Evolutionary conservation across 148 eudicot genomes (phyloP).

Genomic region (Vaccinium corymbosum): DNA sequence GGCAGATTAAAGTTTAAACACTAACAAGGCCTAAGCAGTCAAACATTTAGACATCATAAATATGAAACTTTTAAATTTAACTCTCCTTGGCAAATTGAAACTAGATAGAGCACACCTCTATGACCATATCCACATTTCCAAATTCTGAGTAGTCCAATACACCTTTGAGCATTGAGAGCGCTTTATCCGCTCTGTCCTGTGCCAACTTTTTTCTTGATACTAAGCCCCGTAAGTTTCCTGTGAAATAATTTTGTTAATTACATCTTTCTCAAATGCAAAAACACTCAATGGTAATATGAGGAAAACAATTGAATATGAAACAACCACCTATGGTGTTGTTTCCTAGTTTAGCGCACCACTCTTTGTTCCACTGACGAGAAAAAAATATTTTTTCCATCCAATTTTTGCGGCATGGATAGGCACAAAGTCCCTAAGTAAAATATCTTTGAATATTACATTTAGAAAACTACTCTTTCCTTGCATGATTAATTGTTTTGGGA

Average conservation of each 20-base stretch:
- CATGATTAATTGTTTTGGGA: background rate
- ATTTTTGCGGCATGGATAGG: background rate
- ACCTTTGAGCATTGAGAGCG: slow-evolving; percentile 77
- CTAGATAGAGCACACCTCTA: slow-evolving; percentile 54
- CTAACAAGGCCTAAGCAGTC: background rate
- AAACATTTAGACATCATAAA: background rate
- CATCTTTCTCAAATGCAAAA: slow-evolving; percentile 3
- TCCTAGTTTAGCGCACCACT: background rate
- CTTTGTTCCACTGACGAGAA: background rate
- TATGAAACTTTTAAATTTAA: background rate
- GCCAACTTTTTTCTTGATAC: slow-evolving; percentile 69
- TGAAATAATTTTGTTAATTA: slow-evolving; percentile 24
- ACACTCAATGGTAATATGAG: background rate
- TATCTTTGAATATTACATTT: background rate
- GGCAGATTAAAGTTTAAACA: background rate
- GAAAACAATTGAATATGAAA: background rate
- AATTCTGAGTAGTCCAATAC: slow-evolving; percentile 82
- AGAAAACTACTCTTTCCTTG: background rate
- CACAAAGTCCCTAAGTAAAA: background rate
- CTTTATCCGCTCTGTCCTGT: slow-evolving; percentile 72
- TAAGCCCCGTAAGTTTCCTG: slow-evolving; percentile 71
- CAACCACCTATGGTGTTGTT: slow-evolving; percentile 9
- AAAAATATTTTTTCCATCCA: background rate
- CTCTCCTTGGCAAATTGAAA: slow-evolving; percentile 11
- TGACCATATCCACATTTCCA: slow-evolving; percentile 85